Percentiles rank a stretch among this genome's conserved stretches.
Evolutionary conservation across 1,139 yeast species (phyloP).

Genomic region (Chernovozyma sophiae-reginae): DNA sequence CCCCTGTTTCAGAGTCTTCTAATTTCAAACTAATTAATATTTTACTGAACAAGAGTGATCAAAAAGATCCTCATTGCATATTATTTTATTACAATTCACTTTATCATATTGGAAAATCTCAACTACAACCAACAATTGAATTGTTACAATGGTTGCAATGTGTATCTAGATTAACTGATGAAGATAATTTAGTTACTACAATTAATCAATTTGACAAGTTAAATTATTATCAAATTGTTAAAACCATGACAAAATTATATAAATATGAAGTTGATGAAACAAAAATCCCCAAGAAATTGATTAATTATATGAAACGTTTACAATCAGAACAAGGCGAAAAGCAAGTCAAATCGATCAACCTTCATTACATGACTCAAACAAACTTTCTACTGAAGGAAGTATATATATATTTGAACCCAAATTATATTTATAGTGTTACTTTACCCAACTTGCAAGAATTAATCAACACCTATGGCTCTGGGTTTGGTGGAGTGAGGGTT

Average conservation of each 20-base stretch:
- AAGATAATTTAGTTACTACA: slow-evolving; percentile 55
- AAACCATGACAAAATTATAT: slow-evolving; percentile 65
- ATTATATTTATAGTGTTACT: slow-evolving; percentile 45
- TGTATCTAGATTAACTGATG: slow-evolving; percentile 57
- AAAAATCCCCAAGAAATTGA: slow-evolving; percentile 48
- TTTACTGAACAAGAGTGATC: neutral
- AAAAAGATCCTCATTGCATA: slow-evolving; percentile 27
- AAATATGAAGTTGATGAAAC: slow-evolving; percentile 81
- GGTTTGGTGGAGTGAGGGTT: slow-evolving; percentile 49
- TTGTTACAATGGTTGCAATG: slow-evolving; percentile 89
- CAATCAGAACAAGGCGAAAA: slow-evolving; percentile 37
- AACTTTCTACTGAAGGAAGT: slow-evolving; percentile 38
- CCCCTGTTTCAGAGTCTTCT: slow-evolving; percentile 10
- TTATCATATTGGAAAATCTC: slow-evolving; percentile 57
- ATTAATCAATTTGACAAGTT: slow-evolving; percentile 54
- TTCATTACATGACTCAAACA: slow-evolving; percentile 43
- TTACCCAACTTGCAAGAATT: slow-evolving; percentile 60
- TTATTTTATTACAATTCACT: slow-evolving; percentile 53
- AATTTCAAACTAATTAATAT: slow-evolving; percentile 24
- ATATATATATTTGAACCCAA: slow-evolving; percentile 47
- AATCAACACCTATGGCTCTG: slow-evolving; percentile 58
- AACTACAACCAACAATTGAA: slow-evolving; percentile 72
- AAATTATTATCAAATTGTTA: slow-evolving; percentile 67
- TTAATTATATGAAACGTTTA: slow-evolving; percentile 30
- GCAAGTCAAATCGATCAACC: slow-evolving; percentile 28